Base-by-base conservation (phyloP, 768 basidiomycete genomes). In the Cystobasidium onofrii region DNA sequence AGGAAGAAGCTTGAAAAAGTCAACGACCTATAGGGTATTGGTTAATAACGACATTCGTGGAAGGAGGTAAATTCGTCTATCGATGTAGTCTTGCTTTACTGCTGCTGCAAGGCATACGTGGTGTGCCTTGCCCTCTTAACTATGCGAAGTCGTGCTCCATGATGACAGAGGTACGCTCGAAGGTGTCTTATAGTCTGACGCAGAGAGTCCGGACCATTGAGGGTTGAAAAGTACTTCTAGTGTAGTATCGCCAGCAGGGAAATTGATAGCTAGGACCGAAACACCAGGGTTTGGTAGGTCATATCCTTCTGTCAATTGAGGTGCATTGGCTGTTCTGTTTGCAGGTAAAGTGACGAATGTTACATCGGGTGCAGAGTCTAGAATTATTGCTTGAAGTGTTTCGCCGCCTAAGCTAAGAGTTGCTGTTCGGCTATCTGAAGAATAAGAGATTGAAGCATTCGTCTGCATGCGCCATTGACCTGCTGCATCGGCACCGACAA, bases 141-240 rank as follows among this genome's bases (percentile, higher is more conserved):
- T 67, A 36, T 67, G 65, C 12, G 65, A 67, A 20, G 85, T 88
- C 75, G 91, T 80, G 41, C 85, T 84, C 95, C 95, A 97, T 76
- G 81, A 82, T 75, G 84, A 86, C 69, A 98, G 81, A 1, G 87
- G 78, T 20, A 98, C 92, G 43, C 84, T 84, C 12, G 84, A 82
- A 0, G 93, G 93, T 17, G 87, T 88, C 75, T 89, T 85, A 81
- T 87, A 88, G 78, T 82, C 81, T 77, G 83, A 84, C 57, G 86
- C 64, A 1, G 43, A 12, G 43, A 72, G 39, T 75, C 77, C 76
- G 17, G 84, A 81, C 92, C 93, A 97, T 79, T 95, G 90, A 20
- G 95, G 96, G 81, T 87, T 92, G 83, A 98, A 89, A 80, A 98
- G 80, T 64, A 97, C 88, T 82, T 94, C 87, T 60, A 96, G 81